These are phyloP conservation scores for Phytophthora sansomeana DNA, from an alignment of 352 stramenopile genomes.

Conservation along the genomic window DNA sequence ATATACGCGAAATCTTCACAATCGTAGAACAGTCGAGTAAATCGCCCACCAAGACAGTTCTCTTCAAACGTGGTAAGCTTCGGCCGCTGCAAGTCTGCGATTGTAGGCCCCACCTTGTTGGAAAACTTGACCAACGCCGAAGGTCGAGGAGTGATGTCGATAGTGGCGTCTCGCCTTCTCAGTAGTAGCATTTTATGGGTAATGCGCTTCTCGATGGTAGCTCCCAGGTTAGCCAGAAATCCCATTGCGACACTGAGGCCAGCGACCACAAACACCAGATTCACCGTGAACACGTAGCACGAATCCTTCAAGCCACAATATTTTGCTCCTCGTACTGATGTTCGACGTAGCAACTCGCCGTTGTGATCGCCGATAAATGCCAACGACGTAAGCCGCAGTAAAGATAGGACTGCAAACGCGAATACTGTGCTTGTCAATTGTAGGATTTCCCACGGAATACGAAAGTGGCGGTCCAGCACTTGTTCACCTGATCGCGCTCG, in stretches of 20 bases:
- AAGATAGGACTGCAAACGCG: background rate
- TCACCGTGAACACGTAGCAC: constrained; percentile 24
- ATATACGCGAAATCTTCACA: constrained; percentile 34
- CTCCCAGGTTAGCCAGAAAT: constrained; percentile 4
- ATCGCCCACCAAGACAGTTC: constrained; percentile 17
- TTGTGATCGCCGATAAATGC: constrained; percentile 9
- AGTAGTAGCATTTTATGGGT: constrained; percentile 1
- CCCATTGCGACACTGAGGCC: background rate
- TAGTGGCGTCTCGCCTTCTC: background rate
- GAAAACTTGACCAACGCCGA: constrained; percentile 1
- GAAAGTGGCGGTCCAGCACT: constrained; percentile 15
- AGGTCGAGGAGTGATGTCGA: background rate
- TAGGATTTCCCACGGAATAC: constrained; percentile 23
- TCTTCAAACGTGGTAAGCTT: constrained; percentile 18
- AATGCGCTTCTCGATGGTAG: background rate
- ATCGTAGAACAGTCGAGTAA: constrained; percentile 24
- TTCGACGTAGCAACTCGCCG: constrained; percentile 7
- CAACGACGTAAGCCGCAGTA: constrained; percentile 3
- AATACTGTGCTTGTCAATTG: background rate
- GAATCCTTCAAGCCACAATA: constrained; percentile 21
- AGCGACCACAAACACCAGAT: constrained; percentile 19
- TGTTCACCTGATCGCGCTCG: constrained; percentile 11
- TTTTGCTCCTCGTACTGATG: constrained; percentile 1
- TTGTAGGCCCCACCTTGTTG: background rate
- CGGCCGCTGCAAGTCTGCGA: background rate